Evolutionary conservation across 2,329 filamentous ascomycete species (phyloP).

Genomic region (Exophiala dermatitidis): DNA sequence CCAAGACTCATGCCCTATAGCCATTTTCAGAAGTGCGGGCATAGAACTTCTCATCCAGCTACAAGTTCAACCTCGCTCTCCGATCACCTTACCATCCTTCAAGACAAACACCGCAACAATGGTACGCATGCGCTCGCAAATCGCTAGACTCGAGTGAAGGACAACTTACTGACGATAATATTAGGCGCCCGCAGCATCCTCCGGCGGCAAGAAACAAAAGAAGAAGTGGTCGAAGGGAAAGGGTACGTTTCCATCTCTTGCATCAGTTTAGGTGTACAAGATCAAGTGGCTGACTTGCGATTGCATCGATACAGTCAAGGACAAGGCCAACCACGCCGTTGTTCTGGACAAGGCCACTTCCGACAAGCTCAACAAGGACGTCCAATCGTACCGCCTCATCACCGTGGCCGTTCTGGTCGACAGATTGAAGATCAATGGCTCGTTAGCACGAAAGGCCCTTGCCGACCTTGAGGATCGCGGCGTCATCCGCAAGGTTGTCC

Average conservation of each 20-base stretch:
- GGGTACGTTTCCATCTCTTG: conserved; percentile 36
- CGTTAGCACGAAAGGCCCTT: conserved; percentile 64
- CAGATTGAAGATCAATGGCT: conserved; percentile 99
- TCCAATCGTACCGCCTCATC: conserved; percentile 99
- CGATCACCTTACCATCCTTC: conserved; percentile 8
- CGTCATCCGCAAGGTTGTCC: conserved; percentile 92
- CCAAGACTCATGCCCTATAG: conserved; percentile 18
- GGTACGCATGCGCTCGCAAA: conserved; percentile 9
- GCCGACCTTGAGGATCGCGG: conserved; percentile 29
- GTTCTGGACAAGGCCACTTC: conserved; percentile 95
- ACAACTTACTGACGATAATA: conserved; percentile 9
- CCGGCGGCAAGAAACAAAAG: conserved; percentile 48
- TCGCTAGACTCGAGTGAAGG: not conserved
- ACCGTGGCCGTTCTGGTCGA: conserved; percentile 98
- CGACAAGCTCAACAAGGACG: conserved; percentile 99
- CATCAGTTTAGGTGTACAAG: not conserved
- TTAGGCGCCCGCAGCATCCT: conserved; percentile 42
- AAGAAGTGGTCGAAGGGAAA: conserved; percentile 54
- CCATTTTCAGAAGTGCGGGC: conserved; percentile 3
- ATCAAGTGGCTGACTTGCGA: not conserved
- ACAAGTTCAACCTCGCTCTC: conserved; percentile 11
- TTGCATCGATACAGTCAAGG: conserved; percentile 70
- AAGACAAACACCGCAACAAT: conserved; percentile 18
- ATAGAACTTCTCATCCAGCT: not conserved
- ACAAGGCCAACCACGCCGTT: conserved; percentile 99